Evolutionary conservation across 768 basidiomycete species (phyloP).

Genomic region (Suillus cothurnatus): DNA sequence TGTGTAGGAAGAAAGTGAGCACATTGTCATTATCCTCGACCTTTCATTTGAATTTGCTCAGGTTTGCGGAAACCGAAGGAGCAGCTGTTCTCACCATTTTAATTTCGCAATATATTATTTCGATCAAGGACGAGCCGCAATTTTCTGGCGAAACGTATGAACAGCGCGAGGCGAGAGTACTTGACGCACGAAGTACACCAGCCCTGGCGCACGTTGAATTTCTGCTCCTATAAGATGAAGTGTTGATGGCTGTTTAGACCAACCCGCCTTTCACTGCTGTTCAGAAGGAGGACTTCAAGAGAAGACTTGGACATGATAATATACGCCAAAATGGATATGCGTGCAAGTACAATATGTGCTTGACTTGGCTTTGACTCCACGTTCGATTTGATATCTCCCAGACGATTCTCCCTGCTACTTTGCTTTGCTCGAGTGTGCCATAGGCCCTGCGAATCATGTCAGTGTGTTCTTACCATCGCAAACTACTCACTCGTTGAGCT

Average conservation of each 20-base stretch:
- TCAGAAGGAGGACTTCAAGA: conserved; percentile 6
- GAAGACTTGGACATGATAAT: neutral
- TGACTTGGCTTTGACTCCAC: neutral
- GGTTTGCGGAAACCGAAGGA: conserved; percentile 54
- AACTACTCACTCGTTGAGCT: conserved; percentile 52
- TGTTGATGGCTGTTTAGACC: conserved; percentile 7
- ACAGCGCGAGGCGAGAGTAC: conserved; percentile 44
- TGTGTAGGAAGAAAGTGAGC: conserved; percentile 48
- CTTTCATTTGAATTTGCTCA: conserved; percentile 16
- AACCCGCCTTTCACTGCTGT: conserved; percentile 11
- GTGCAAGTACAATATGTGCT: neutral
- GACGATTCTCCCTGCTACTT: conserved; percentile 44
- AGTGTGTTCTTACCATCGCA: neutral
- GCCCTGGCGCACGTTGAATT: conserved; percentile 46
- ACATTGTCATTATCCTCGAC: neutral
- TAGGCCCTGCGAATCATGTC: conserved; percentile 34
- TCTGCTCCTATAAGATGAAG: neutral
- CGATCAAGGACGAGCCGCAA: conserved; percentile 52
- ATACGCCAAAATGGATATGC: neutral
- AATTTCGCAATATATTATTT: conserved; percentile 47
- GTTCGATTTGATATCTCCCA: conserved; percentile 35
- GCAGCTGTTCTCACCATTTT: conserved; percentile 56
- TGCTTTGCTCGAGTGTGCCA: conserved; percentile 41
- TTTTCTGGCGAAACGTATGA: conserved; percentile 50
- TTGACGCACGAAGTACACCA: conserved; percentile 37